Evolutionary conservation across 495 filamentous ascomycete genomes (phyloP), one percentile per base, ranked within the genome.

Genomic region (Penicillium maclennaniae): DNA sequence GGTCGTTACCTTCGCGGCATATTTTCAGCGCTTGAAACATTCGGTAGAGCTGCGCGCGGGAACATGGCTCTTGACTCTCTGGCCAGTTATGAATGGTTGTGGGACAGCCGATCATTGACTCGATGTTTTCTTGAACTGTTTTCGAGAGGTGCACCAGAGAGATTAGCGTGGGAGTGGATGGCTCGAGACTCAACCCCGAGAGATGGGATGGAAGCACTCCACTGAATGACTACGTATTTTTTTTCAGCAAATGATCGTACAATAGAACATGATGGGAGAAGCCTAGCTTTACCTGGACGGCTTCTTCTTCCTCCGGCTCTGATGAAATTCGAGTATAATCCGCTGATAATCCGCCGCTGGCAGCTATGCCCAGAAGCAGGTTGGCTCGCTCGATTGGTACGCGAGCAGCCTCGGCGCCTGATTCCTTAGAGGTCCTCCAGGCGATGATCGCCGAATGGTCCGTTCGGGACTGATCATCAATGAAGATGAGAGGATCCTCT

Each of bases 11-110:
- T 14, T 31, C 25, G 25, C n/a, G 43, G 16, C 20, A 45, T 4
- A 34, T 31, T n/a, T 45, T 45, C 5, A 34, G 21, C 25, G 43
- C 43, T n/a, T 45, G 43, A 19, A 45, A 45, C 23, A 45, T 45
- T 28, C 23, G 26, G 43, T 31, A 45, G 6, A 31, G 23, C 10
- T 45, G 25, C 3, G 43, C 25, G 7, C 4, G 23, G 16, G 43
- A 45, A 31, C 43, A 45, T 6, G 43, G 43, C 7, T 45, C 43
- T 26, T 34, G 43, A 17, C 4, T 19, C 17, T 34, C 25, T 45
- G 43, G 43, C 43, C 26, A 34, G 21, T 34, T 45, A n/a, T 19
- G 43, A 7, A 45, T 28, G n/a, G 19, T 45, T 31, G 8, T 19
- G 27, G 7, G 14, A 17, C 43, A 31, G 14, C 15, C 43, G n/a